These are phyloP conservation scores for Vitis amurensis DNA, from an alignment of 164 flowering plant genomes.

Conservation along the genomic window DNA sequence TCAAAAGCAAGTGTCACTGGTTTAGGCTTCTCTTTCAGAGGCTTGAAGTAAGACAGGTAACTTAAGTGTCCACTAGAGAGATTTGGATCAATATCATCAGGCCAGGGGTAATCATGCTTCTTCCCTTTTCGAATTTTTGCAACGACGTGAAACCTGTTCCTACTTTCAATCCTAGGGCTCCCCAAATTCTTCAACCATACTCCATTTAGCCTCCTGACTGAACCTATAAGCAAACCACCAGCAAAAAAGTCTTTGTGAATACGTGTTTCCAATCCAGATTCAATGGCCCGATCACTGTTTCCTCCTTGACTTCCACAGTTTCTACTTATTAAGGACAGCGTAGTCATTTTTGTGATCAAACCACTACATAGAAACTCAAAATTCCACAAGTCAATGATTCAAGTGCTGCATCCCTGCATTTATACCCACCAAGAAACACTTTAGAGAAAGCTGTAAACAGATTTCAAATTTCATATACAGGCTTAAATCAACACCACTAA, in stretches of 20 bases:
- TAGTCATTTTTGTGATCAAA: slow-evolving; percentile 15
- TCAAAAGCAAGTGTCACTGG: slow-evolving; percentile 37
- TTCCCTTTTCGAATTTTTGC: background rate
- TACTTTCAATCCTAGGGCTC: slow-evolving; percentile 1
- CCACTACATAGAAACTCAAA: background rate
- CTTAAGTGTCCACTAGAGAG: slow-evolving; percentile 3
- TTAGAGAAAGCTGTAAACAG: no score
- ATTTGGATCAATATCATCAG: slow-evolving; percentile 2
- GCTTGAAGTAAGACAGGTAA: slow-evolving; percentile 32
- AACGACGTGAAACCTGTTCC: background rate
- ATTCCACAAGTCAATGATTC: background rate
- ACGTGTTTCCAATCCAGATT: slow-evolving; percentile 10
- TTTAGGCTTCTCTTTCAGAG: slow-evolving; percentile 31
- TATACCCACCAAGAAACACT: no score
- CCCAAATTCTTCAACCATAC: slow-evolving; percentile 8
- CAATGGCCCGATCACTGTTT: slow-evolving; percentile 4
- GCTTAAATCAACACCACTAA: no score
- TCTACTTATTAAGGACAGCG: slow-evolving; percentile 17
- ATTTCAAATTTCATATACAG: no score
- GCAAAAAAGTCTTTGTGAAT: slow-evolving; percentile 9
- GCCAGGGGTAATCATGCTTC: slow-evolving; percentile 2
- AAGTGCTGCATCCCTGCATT: no score
- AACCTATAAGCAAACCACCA: slow-evolving; percentile 14
- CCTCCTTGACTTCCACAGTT: slow-evolving; percentile 9
- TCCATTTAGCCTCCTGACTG: slow-evolving; percentile 16